phyloP scores from a whole-genome alignment of 805 yeast species.

The Priceomyces melissophilus region DNA sequence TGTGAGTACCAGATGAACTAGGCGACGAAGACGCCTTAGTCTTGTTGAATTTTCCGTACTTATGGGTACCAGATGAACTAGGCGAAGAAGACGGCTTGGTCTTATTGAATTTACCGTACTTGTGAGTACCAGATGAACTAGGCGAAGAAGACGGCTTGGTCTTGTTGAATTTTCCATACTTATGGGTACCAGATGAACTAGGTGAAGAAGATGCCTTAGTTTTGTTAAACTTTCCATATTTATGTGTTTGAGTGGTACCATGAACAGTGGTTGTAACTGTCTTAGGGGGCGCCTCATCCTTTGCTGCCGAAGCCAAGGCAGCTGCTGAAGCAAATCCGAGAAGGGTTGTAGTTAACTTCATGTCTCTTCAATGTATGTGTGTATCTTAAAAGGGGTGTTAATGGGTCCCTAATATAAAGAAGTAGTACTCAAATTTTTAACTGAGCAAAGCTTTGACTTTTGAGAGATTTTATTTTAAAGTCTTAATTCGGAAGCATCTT shows the following conservation, averaged over 20 bases:
- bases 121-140: constrained; percentile 22
- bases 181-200: constrained; percentile 22
- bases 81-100: constrained; percentile 19
- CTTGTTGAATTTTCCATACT: constrained; percentile 30
- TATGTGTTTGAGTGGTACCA: constrained; percentile 44
- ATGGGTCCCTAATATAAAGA: background rate
- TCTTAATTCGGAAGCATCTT: constrained; percentile 2
- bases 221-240: constrained; percentile 54
- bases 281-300: constrained; percentile 12
- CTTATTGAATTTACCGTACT: constrained; percentile 30
- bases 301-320: constrained; percentile 20
- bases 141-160: constrained; percentile 26
- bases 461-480: constrained; percentile 8
- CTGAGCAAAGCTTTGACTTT: background rate
- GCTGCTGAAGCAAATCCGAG: constrained; percentile 39
- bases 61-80: constrained; percentile 42
- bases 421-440: too few relatives aligned
- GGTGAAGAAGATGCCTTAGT: constrained; percentile 27
- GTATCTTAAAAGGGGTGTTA: background rate
- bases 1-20: constrained; percentile 22
- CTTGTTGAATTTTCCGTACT: constrained; percentile 54
- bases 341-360: constrained; percentile 44
- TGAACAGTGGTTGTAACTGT: constrained; percentile 32
- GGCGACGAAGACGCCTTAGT: constrained; percentile 21
- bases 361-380: constrained; percentile 9